A percentile compares a stretch with the other conserved stretches of the same genome.
Conservation (phyloP, 2,329 filamentous ascomycete species). For the Ophiostoma perfectum region DNA sequence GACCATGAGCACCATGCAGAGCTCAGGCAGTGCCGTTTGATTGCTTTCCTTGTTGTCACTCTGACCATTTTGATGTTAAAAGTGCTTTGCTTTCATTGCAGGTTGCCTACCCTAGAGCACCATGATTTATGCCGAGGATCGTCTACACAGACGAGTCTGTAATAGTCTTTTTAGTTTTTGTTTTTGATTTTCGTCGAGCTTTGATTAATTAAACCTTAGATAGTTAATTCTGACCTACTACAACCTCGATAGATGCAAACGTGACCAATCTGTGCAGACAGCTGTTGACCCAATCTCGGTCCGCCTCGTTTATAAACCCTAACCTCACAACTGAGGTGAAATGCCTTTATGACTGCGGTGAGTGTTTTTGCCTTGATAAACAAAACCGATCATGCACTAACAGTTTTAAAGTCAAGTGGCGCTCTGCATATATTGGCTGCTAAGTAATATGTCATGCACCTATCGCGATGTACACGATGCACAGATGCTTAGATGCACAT, state of each 20-base stretch:
- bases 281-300: constrained; percentile 5
- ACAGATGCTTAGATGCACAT: not conserved
- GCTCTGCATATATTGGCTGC: no score
- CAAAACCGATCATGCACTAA: no score
- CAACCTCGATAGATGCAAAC: not conserved
- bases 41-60: not conserved
- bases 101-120: no score
- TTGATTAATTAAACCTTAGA: not conserved
- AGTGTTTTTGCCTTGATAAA: no score
- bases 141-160: not conserved
- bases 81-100: not conserved
- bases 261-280: not conserved
- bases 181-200: not conserved
- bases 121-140: not conserved
- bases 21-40: constrained; percentile 4
- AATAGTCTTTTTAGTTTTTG: not conserved
- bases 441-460: no score
- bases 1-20: constrained; percentile 21
- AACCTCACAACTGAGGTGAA: not conserved
- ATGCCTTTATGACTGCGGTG: no score
- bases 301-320: not conserved
- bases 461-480: no score
- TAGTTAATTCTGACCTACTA: not conserved
- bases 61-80: not conserved
- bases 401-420: no score